Evolutionary conservation across 257 asterid species (phyloP).

Genomic region (Primulina huaijiensis): DNA sequence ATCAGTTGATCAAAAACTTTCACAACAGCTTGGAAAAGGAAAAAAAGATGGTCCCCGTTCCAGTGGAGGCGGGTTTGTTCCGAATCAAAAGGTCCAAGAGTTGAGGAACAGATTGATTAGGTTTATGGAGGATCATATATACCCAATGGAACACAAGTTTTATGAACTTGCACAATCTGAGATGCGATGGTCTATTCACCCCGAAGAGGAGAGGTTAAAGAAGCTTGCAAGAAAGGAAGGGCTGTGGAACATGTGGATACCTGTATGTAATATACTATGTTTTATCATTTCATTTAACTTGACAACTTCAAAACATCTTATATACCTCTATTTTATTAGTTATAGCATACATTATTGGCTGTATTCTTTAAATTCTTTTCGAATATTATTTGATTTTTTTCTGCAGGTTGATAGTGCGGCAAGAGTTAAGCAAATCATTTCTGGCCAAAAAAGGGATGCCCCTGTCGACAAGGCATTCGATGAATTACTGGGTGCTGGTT

Average conservation of each 20-base stretch:
- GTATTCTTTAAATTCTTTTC: conserved; percentile 10
- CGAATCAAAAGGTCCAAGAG: conserved; percentile 63
- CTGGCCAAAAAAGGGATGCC: conserved; percentile 37
- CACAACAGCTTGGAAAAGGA: conserved; percentile 34
- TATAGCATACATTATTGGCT: not conserved
- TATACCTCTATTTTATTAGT: not conserved
- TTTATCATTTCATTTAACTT: conserved; percentile 3
- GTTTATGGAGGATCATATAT: conserved; percentile 82
- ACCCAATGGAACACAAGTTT: conserved; percentile 76
- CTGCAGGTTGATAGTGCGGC: conserved; percentile 90
- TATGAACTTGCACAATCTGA: conserved; percentile 68
- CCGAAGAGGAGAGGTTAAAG: conserved; percentile 84
- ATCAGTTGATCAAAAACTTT: conserved; percentile 33
- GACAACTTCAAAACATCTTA: not conserved
- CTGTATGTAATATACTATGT: conserved; percentile 48
- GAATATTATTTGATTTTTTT: conserved; percentile 10
- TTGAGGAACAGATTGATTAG: conserved; percentile 59
- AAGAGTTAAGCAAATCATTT: conserved; percentile 66
- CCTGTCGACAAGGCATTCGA: conserved; percentile 37
- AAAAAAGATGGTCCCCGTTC: conserved; percentile 28
- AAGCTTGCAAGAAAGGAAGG: conserved; percentile 78
- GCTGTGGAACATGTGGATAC: conserved; percentile 90
- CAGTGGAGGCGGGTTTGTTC: conserved; percentile 62
- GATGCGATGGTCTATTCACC: conserved; percentile 86
- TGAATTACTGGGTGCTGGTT: conserved; percentile 75